Evolutionary conservation across 129 eudicot species (phyloP).

Genomic region (Tagetes erecta): DNA sequence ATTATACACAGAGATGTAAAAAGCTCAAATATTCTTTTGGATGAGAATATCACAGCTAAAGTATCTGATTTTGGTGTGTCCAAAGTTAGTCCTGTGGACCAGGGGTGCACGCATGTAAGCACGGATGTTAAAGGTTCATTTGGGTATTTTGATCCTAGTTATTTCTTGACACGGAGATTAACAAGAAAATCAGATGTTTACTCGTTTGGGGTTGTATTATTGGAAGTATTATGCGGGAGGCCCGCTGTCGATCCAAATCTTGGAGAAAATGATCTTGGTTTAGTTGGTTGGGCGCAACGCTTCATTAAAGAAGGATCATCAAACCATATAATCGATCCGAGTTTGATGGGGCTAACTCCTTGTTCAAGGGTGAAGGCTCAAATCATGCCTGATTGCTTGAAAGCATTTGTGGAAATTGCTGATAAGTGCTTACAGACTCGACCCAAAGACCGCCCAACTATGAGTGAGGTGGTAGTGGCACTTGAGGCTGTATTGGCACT

Average conservation of each 20-base stretch:
- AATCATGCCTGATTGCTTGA: constrained; percentile 38
- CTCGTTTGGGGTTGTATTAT: constrained; percentile 52
- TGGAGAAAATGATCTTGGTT: constrained; percentile 40
- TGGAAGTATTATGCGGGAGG: constrained; percentile 56
- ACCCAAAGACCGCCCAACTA: constrained; percentile 51
- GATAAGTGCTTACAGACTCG: constrained; percentile 42
- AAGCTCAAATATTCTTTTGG: constrained; percentile 47
- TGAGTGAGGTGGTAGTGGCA: constrained; percentile 54
- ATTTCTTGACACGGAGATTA: constrained; percentile 41
- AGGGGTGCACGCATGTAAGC: constrained; percentile 37
- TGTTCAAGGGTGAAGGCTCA: constrained; percentile 27
- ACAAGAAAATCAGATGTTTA: constrained; percentile 56
- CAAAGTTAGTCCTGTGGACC: constrained; percentile 32
- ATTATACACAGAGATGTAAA: constrained; percentile 56
- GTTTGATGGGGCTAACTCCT: constrained; percentile 26
- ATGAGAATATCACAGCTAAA: constrained; percentile 46
- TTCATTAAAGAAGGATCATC: constrained; percentile 37
- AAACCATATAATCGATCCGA: constrained; percentile 39
- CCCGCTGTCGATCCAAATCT: constrained; percentile 50
- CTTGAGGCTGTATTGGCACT: constrained; percentile 48
- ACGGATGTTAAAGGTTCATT: constrained; percentile 52
- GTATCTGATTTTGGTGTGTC: constrained; percentile 58
- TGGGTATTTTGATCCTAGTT: constrained; percentile 57
- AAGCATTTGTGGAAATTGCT: constrained; percentile 32
- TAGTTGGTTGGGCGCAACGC: constrained; percentile 41